A percentile compares a stretch with the other conserved stretches of the same genome.
These are phyloP conservation scores for Phytopythium boreale DNA, from an alignment of 352 stramenopile species.

Conservation along the genomic window DNA sequence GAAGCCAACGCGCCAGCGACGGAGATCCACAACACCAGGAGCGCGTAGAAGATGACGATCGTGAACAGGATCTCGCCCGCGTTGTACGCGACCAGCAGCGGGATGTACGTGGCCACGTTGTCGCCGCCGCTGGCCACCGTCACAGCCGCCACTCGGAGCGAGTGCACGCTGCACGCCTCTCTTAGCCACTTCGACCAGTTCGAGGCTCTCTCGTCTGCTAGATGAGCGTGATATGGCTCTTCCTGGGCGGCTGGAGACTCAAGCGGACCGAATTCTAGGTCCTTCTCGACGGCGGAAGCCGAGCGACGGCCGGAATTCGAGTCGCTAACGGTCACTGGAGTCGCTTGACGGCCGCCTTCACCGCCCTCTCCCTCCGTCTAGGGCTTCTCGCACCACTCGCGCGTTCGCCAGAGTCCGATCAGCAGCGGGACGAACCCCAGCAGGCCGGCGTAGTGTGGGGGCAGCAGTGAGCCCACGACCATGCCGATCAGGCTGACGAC, in stretches of 20 bases:
- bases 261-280: neutral
- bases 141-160: conserved; percentile 4
- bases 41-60: conserved; percentile 6
- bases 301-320: too few relatives aligned
- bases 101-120: conserved; percentile 9
- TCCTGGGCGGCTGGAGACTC: neutral
- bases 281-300: neutral
- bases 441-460: conserved; percentile 8
- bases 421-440: conserved; percentile 9
- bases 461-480: conserved; percentile 7
- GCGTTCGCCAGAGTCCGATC: conserved; percentile 9
- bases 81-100: conserved; percentile 4
- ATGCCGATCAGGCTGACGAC: conserved; percentile 41
- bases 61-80: conserved; percentile 6
- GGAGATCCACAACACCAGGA: conserved; percentile 7
- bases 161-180: neutral
- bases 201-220: neutral
- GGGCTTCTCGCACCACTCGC: conserved; percentile 4
- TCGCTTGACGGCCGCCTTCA: neutral
- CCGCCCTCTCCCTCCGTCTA: neutral
- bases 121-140: conserved; percentile 11
- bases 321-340: neutral
- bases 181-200: neutral
- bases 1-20: conserved; percentile 3
- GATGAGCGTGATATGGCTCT: neutral